Base-by-base conservation (phyloP, 257 asterid genomes). In the Petunia secreta region DNA sequence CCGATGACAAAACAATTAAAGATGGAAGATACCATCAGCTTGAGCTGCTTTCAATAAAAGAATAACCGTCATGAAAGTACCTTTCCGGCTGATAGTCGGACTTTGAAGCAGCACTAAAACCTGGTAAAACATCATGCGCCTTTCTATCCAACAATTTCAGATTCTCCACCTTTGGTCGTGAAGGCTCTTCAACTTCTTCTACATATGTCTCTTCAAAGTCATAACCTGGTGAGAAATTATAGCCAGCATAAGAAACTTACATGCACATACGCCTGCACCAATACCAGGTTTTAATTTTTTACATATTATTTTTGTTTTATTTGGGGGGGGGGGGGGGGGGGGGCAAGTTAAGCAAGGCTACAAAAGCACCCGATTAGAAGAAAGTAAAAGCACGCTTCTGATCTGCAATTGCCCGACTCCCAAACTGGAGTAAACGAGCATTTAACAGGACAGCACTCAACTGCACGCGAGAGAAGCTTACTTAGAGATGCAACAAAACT, bases 111-210 rank as follows among this genome's bases (percentile, higher is more conserved):
- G 87, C 91, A 84, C 89, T 91, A 81, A 95, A 95, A 38, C 97
- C 98, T 77, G 87, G 87, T 79, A 95, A 88, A 89, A 86, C 85
- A 83, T 82, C 97, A 16, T 84, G 86, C 80, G 87, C 87, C 87
- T 85, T 89, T 80, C 75, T 88, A 81, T 88, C 91, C 86, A 91
- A 80, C 86, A 89, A 84, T 82, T 89, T 91, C 87, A 87, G 84
- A 85, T 84, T 85, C 78, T 87, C 91, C 73, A 75, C 79, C 67
- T 85, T 89, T 53, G 82, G 91, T 82, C 79, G 81, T 80, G 96
- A 83, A 84, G 97, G 94, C 80, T 93, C 99, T 82, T 95, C 99
- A 81, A 90, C 86, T 80, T 95, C 97, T 85, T 93, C 96, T 79
- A 94, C 90, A 80, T 89, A 88, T 39, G 86, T 86, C 76, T 88